Conservation (phyloP, 305 asterid genomes). For the Rubia tinctorum region DNA sequence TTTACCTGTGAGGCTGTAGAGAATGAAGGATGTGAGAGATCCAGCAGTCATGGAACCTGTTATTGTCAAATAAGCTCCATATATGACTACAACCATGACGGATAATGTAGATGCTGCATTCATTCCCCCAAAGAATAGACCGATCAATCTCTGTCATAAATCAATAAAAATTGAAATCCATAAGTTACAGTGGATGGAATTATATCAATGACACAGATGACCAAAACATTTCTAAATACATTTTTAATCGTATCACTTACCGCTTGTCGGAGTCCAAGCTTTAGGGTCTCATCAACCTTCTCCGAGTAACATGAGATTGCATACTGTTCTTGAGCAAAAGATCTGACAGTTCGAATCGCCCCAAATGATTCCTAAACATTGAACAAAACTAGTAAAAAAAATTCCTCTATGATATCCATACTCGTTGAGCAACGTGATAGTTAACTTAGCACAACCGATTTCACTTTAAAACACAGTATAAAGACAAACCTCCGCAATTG, state of each 20-base stretch:
- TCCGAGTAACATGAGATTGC: conserved; percentile 68
- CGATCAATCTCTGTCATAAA: conserved; percentile 52
- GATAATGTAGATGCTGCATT: conserved; percentile 82
- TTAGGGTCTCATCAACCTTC: conserved; percentile 79
- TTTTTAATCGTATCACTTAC: conserved; percentile 21
- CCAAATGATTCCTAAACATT: conserved; percentile 69
- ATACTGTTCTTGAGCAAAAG: conserved; percentile 79
- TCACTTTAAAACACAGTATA: neutral
- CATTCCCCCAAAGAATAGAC: conserved; percentile 72
- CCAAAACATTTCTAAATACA: neutral
- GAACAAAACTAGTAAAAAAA: neutral
- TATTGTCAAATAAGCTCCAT: conserved; percentile 80
- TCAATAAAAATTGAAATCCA: neutral
- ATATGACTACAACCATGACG: conserved; percentile 76
- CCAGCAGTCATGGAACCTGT: conserved; percentile 80
- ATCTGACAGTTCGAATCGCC: conserved; percentile 83
- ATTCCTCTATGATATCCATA: neutral
- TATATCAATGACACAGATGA: neutral
- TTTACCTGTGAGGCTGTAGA: conserved; percentile 78
- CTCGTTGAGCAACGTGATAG: neutral
- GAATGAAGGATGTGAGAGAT: conserved; percentile 79
- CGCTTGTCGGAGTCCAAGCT: conserved; percentile 81
- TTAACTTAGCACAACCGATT: neutral
- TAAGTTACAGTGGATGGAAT: neutral
- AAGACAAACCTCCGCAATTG: conserved; percentile 74